phyloP scores from a whole-genome alignment of 75 land plant species.

The Isoetes taiwanensis region DNA sequence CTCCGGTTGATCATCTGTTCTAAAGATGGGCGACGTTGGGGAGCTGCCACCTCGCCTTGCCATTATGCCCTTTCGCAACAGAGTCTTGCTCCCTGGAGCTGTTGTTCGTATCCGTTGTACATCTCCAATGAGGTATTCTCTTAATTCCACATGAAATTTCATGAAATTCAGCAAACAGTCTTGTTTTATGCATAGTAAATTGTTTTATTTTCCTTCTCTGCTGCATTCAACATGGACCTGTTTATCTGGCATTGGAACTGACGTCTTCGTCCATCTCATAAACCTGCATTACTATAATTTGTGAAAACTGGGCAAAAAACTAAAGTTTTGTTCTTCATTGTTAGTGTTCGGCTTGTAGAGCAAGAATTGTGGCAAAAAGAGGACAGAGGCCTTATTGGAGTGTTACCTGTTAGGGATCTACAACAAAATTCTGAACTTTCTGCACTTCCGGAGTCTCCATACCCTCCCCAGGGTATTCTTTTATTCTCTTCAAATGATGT shows the following conservation, averaged over 20 bases:
- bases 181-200: too few species aligned
- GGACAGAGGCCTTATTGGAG: slow-evolving; percentile 69
- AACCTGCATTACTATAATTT: too few species aligned
- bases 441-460: slow-evolving; percentile 9
- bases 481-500: too few species aligned
- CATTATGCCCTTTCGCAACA: slow-evolving; percentile 80
- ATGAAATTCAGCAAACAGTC: too few species aligned
- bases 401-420: slow-evolving; percentile 61
- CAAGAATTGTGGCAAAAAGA: slow-evolving; percentile 95
- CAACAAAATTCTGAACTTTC: slow-evolving; percentile 13
- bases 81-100: slow-evolving; percentile 80
- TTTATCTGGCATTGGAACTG: too few species aligned
- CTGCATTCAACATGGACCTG: too few species aligned
- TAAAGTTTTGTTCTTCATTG: not conserved
- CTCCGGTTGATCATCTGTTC: too few species aligned
- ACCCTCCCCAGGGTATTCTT: not conserved
- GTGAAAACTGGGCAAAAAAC: not conserved
- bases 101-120: slow-evolving; percentile 77
- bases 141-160: too few species aligned
- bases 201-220: too few species aligned
- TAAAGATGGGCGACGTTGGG: too few species aligned
- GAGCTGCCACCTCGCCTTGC: slow-evolving; percentile 65
- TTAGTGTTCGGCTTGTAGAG: slow-evolving; percentile 88
- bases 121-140: slow-evolving; percentile 50
- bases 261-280: too few species aligned